Evolutionary conservation across 768 basidiomycete genomes (phyloP).

Genomic region (Pholiota microspora): DNA sequence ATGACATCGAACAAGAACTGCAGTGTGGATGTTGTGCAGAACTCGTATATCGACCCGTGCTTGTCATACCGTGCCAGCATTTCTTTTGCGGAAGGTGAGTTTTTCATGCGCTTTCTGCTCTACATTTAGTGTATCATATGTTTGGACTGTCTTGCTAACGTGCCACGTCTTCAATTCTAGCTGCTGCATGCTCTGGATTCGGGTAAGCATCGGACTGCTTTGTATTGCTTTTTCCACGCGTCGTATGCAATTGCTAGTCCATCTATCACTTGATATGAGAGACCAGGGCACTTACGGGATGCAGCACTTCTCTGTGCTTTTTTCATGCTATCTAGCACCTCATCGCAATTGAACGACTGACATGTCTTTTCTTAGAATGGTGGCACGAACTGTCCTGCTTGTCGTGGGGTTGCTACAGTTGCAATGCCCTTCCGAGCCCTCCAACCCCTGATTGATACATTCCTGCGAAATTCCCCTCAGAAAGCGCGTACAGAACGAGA

Average conservation of each 20-base stretch:
- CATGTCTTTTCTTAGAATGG: conserved; percentile 55
- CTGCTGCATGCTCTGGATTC: conserved; percentile 82
- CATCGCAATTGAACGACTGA: background rate
- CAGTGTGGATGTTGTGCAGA: conserved; percentile 87
- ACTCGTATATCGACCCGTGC: conserved; percentile 77
- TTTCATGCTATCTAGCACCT: background rate
- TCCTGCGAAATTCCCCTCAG: conserved; percentile 70
- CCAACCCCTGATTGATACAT: conserved; percentile 68
- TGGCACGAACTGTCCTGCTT: conserved; percentile 82
- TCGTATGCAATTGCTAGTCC: background rate
- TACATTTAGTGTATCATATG: background rate
- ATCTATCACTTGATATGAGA: background rate
- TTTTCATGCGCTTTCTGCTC: conserved; percentile 1
- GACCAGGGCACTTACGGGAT: background rate
- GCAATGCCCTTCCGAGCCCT: conserved; percentile 74
- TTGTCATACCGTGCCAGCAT: conserved; percentile 84
- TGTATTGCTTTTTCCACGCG: conserved; percentile 7
- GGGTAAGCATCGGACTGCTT: conserved; percentile 50
- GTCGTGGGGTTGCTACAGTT: conserved; percentile 64
- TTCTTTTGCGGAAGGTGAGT: conserved; percentile 87
- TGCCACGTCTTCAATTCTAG: conserved; percentile 31
- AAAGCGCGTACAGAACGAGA: conserved; percentile 68
- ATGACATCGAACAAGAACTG: conserved; percentile 70
- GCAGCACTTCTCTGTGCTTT: background rate
- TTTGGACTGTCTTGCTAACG: background rate